A percentile compares a stretch with the other conserved stretches of the same genome.
phyloP scores from a whole-genome alignment of 2,329 filamentous ascomycete species.

The Chaetothyriales sp. region DNA sequence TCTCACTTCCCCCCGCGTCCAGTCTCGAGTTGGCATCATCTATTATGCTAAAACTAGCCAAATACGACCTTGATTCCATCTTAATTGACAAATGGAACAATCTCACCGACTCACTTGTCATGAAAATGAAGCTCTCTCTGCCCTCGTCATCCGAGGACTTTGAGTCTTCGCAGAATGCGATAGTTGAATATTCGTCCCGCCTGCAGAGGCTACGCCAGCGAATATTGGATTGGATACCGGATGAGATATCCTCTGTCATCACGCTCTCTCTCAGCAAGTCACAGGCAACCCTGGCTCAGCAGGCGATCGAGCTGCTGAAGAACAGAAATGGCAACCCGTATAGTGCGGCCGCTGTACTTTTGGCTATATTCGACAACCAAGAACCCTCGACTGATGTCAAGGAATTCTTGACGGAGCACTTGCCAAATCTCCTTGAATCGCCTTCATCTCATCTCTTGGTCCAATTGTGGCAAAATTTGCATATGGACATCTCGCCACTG shows the following conservation, averaged over 20 bases:
- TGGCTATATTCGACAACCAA: slow-evolving; percentile 34
- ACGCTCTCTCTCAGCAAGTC: neutral
- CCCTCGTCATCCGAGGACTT: slow-evolving; percentile 73
- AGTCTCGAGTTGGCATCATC: slow-evolving; percentile 27
- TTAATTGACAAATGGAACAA: slow-evolving; percentile 49
- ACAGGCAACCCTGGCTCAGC: slow-evolving; percentile 25
- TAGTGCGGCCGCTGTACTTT: slow-evolving; percentile 47
- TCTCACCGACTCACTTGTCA: slow-evolving; percentile 48
- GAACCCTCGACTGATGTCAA: slow-evolving; percentile 26
- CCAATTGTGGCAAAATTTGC: slow-evolving; percentile 30
- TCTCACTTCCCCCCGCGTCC: slow-evolving; percentile 33
- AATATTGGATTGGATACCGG: slow-evolving; percentile 20
- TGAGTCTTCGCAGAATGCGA: slow-evolving; percentile 53
- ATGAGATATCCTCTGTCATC: slow-evolving; percentile 2
- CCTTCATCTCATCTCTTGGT: slow-evolving; percentile 55
- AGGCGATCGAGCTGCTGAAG: slow-evolving; percentile 37
- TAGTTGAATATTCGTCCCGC: slow-evolving; percentile 53
- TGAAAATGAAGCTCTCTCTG: slow-evolving; percentile 57
- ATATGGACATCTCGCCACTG: neutral
- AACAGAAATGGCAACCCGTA: slow-evolving; percentile 52
- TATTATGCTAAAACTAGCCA: slow-evolving; percentile 26
- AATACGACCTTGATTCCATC: slow-evolving; percentile 25
- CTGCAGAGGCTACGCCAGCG: slow-evolving; percentile 48
- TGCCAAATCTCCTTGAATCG: slow-evolving; percentile 49
- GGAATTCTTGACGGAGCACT: slow-evolving; percentile 41